Evolutionary conservation across 2,329 filamentous ascomycete genomes (phyloP).

Genomic region (Huntiella abstrusa): DNA sequence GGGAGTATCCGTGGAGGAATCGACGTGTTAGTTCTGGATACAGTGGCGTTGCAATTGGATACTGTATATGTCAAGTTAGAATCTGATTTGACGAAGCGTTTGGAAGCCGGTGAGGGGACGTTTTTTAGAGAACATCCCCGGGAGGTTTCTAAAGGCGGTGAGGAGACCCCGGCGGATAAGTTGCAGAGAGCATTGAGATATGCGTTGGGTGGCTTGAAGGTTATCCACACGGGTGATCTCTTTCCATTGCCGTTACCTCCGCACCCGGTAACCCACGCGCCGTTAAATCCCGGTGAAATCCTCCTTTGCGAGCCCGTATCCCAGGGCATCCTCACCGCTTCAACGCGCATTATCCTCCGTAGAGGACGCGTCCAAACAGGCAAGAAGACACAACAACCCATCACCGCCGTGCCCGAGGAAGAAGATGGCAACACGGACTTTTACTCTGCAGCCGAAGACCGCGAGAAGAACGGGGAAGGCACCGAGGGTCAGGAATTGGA

Average conservation of each 20-base stretch:
- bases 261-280: constrained; percentile 72
- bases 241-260: constrained; percentile 59
- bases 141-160: too few relatives aligned
- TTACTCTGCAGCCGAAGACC: constrained; percentile 77
- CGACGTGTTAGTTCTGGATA: constrained; percentile 68
- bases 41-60: constrained; percentile 61
- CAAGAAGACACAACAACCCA: constrained; percentile 32
- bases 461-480: constrained; percentile 34
- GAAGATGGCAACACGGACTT: constrained; percentile 84
- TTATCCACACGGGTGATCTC: constrained; percentile 72
- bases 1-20: constrained; percentile 57
- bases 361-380: constrained; percentile 35
- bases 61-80: constrained; percentile 77
- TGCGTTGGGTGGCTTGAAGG: constrained; percentile 50
- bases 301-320: constrained; percentile 87
- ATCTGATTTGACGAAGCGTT: constrained; percentile 54
- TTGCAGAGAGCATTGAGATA: constrained; percentile 51
- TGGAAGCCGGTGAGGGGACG: constrained; percentile 67
- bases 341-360: constrained; percentile 69
- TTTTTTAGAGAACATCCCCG: constrained; percentile 49
- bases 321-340: constrained; percentile 60
- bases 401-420: constrained; percentile 39
- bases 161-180: constrained; percentile 30
- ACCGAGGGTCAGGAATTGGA: constrained; percentile 37
- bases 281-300: constrained; percentile 69